These are phyloP conservation scores for Skeletonema tropicum DNA, from an alignment of 108 stramenopile species.

Conservation along the genomic window DNA sequence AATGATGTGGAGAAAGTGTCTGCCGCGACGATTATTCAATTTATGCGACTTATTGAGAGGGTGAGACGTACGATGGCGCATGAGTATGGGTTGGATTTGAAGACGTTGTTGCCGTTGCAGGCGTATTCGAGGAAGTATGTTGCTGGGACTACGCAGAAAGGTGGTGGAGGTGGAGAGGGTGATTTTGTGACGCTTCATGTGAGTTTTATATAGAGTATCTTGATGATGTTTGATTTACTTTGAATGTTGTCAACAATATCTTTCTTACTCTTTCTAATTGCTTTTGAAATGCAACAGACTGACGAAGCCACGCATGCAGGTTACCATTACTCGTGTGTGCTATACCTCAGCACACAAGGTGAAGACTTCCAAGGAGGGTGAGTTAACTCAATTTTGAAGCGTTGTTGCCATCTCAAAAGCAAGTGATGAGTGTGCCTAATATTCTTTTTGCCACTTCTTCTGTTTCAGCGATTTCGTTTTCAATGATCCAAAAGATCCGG, in stretches of 20 bases:
- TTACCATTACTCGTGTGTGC: constrained; percentile 52
- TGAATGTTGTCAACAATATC: too few relatives aligned
- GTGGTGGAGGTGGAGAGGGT: constrained; percentile 49
- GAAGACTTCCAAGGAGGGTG: constrained; percentile 46
- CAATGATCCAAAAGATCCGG: constrained; percentile 35
- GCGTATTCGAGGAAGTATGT: constrained; percentile 51
- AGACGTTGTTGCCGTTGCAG: constrained; percentile 42
- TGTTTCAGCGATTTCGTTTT: constrained; percentile 37
- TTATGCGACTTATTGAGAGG: constrained; percentile 36
- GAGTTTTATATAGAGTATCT: too few relatives aligned
- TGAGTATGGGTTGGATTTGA: constrained; percentile 42
- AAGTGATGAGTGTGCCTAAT: too few relatives aligned
- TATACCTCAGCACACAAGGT: constrained; percentile 48
- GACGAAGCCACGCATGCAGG: constrained; percentile 51
- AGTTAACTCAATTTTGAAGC: background rate
- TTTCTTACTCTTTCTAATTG: too few relatives aligned
- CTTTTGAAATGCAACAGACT: background rate
- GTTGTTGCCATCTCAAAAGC: too few relatives aligned
- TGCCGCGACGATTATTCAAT: constrained; percentile 32
- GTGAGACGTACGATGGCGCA: constrained; percentile 43
- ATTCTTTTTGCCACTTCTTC: too few relatives aligned
- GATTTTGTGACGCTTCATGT: constrained; percentile 44
- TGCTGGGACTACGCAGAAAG: constrained; percentile 43
- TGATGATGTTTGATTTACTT: too few relatives aligned
- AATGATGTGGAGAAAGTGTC: constrained; percentile 33